Base-by-base conservation (phyloP, 1,284 basidiomycete species). In the Ustilago xerochloae region DNA sequence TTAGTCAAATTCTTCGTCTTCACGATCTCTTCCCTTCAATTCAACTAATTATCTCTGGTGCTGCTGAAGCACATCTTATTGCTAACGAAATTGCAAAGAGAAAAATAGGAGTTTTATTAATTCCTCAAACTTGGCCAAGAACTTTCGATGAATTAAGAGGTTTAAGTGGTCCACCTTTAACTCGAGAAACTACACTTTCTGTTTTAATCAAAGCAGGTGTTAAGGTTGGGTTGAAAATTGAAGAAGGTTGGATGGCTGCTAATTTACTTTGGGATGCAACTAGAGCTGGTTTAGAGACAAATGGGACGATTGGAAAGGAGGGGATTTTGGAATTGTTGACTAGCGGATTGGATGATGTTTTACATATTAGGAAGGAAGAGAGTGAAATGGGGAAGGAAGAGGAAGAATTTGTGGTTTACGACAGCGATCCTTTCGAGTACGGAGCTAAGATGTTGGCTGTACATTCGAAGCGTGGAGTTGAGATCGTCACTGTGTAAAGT, bases 81-180 rank as follows among this genome's bases (percentile, higher is more conserved):
- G 74, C 93, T 0, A 84, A 88, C 35, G 90, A 94, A 69, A 89
- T 96, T 36, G 89, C 91, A 75, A 81, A 83, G 29, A 89, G 90
- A 2, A 45, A 88, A 50, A 88, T 93, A 15, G 90, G 90, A 15
- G 91, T 94, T 28, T 89, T 96, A 61, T 85, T 94, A 86, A 75
- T 89, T 68, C 84, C 89, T 1, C 87, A 88, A 64, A 88, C 90
- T 7, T 91, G 88, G 86, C 90, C 91, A 2, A 79, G 81, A 26
- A 86, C 86, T 2, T 94, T 92, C 91, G 90, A 92, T 78, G 85
- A 88, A 71, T 87, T 89, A 24, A 87, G 91, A 53, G 90, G 89
- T 55, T 84, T 92, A 18, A 87, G 90, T 29, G 93, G 93, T 0
- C 91, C 91, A 0, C 93, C 93, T 1, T 82, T 94, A 8, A 89